Conservation (phyloP, 441 rosid genomes). For the Capsella rubella region DNA sequence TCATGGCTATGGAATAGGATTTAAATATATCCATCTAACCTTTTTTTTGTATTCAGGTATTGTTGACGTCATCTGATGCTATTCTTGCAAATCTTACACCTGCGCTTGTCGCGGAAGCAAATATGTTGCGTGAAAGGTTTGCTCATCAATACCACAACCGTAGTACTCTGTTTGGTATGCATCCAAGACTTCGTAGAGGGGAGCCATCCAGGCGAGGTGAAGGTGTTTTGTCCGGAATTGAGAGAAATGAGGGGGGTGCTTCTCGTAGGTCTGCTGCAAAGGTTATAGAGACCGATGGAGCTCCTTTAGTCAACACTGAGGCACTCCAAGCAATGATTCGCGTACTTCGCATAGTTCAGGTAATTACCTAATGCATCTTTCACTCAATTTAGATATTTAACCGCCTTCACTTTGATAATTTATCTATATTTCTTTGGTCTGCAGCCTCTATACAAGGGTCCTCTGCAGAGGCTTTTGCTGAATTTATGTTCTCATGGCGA, state of each 20-base stretch:
- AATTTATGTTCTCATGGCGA: slow-evolving; percentile 93
- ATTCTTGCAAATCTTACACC: slow-evolving; percentile 98
- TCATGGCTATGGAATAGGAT: slow-evolving; percentile 9
- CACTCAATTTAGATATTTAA: slow-evolving; percentile 3
- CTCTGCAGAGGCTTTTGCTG: slow-evolving; percentile 93
- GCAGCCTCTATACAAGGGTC: slow-evolving; percentile 96
- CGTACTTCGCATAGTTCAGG: slow-evolving; percentile 96
- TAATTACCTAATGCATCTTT: slow-evolving; percentile 54
- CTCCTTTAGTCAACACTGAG: slow-evolving; percentile 86
- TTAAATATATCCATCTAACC: slow-evolving; percentile 18
- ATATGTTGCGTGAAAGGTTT: slow-evolving; percentile 97
- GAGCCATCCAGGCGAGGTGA: slow-evolving; percentile 94
- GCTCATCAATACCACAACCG: slow-evolving; percentile 94
- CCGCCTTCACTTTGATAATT: slow-evolving; percentile 12
- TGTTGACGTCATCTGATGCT: slow-evolving; percentile 95
- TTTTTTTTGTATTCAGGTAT: slow-evolving; percentile 64
- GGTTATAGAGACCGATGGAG: slow-evolving; percentile 91
- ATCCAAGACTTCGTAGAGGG: slow-evolving; percentile 94
- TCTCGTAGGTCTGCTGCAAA: slow-evolving; percentile 80
- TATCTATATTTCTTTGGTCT: slow-evolving; percentile 35
- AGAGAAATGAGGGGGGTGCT: slow-evolving; percentile 62
- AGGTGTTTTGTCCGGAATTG: slow-evolving; percentile 72
- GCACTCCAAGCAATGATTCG: slow-evolving; percentile 91
- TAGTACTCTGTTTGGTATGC: slow-evolving; percentile 86
- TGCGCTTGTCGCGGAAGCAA: slow-evolving; percentile 99